Evolutionary conservation across 371 early-diverging fungal genomes (phyloP), one percentile per base, ranked within the genome.

Genomic region (Mortierella sp.): DNA sequence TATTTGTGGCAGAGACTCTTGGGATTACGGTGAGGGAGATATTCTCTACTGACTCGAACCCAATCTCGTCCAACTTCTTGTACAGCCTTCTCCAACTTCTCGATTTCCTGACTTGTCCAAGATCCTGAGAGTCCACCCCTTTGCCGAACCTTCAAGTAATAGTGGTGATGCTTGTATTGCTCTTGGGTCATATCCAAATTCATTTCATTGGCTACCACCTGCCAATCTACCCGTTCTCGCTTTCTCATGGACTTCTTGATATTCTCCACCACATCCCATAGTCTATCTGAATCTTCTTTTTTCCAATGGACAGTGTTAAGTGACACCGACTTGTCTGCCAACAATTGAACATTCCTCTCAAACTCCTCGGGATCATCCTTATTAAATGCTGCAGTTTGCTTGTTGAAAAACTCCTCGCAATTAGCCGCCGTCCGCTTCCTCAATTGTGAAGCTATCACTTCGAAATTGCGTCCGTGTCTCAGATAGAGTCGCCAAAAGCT

Each of bases 1-100:
- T 55, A 80, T 71, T 80, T 80, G 68, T 80, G 80, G 35, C 80
- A 74, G 5, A 80, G 31, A 60, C 68, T 68, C 59, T 80, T 80
- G 23, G 75, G 35, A 22, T 74, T 80, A 12, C 80, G 80, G 40
- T 64, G 32, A 0, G 80, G 80, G 23, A 80, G 29, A 34, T 70
- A 74, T 13, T 54, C 7, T 19, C 15, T 5, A 0, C 64, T 49
- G 9, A 80, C 64, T 53, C n/a, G 3, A 2, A 12, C 42, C 80
- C 80, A 80, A 19, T 80, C 47, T 22, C 68, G 64, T 23, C 80
- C 80, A 10, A 43, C 49, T 17, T 64, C 68, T 19, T 35, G 47
- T 19, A 80, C 80, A 32, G 68, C 80, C 28, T 19, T 64, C 31
- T 70, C 71, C 65, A 80, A n/a, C 51, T 67, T 43, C 51, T 80